Conservation (phyloP, 2,329 filamentous ascomycete genomes). For the Chrysosporium queenslandicum region DNA sequence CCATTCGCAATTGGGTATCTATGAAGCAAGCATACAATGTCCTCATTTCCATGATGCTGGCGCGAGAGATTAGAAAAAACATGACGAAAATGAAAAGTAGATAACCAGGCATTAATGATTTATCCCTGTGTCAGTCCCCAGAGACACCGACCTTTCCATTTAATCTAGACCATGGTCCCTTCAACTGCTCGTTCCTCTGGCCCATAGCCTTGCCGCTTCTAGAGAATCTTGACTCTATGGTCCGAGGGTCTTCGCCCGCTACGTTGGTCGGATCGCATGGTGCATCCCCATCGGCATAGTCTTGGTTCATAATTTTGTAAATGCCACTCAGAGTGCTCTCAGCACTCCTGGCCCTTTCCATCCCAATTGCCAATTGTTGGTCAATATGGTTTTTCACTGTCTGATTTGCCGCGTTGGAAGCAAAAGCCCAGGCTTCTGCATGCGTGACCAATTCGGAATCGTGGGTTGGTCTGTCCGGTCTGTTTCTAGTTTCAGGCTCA, state of each 20-base stretch:
- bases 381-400: slow-evolving; percentile 28
- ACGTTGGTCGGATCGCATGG: background rate
- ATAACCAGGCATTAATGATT: background rate
- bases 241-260: slow-evolving; percentile 23
- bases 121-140: slow-evolving; percentile 1
- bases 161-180: slow-evolving; percentile 31
- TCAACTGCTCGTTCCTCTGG: slow-evolving; percentile 21
- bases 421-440: slow-evolving; percentile 35
- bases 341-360: slow-evolving; percentile 25
- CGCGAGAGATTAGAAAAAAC: too few species aligned
- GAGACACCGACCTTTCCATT: slow-evolving; percentile 27
- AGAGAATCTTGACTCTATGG: slow-evolving; percentile 23
- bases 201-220: slow-evolving; percentile 17
- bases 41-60: too few species aligned
- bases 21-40: too few species aligned
- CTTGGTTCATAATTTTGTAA: slow-evolving; percentile 29
- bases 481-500: slow-evolving; percentile 14
- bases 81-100: too few species aligned
- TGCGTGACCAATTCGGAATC: slow-evolving; percentile 27
- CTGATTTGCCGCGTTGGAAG: slow-evolving; percentile 27
- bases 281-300: slow-evolving; percentile 22
- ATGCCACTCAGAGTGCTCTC: slow-evolving; percentile 25
- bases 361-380: slow-evolving; percentile 25
- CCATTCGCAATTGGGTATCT: background rate
- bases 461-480: slow-evolving; percentile 17